Evolutionary conservation across 805 yeast genomes (phyloP), one percentile per base, ranked within the genome.

Genomic region (Ogataea nitratoaversa): DNA sequence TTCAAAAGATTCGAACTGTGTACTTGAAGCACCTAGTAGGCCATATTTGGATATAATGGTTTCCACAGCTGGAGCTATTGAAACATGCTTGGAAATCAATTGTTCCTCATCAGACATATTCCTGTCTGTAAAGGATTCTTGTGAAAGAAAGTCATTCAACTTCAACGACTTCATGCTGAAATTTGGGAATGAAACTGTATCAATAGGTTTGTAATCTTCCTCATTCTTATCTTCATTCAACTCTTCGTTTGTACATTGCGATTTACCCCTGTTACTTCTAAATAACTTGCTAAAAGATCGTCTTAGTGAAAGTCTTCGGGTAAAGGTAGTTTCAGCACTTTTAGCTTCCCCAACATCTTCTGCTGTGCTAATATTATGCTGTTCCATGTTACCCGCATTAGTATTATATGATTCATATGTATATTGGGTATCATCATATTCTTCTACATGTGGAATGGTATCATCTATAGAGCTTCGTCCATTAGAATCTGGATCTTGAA

Each of bases 1-100:
- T 28, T 44, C 50, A 43, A 50, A 46, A 7, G 46, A 46, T 32
- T 50, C 54, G 31, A 46, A 47, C 30, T 50, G 54, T 2, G 54
- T 50, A 34, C 50, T 48, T n/a, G 42, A 37, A 24, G 42, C 33
- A 8, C 52, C 48, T 14, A 33, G 38, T 9, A 40, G 36, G 3
- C 30, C 37, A n/a, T 41, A 43, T 6, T 38, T 25, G 8, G 28
- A 24, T 13, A 44, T 27, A 3, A 50, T 40, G 30, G 42, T 46
- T 14, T 42, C 41, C 19, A 37, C 41, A 5, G 50, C 42, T 2
- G 54, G 54, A 30, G 40, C 30, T 5, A 46, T 42, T 4, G 48
- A 37, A 13, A 45, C 31, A 31, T 47, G 41, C 12, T 43, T 34
- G 13, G 43, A 32, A 22, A 43, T 43, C n/a, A n/a, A n/a, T n/a